Percentiles rank a stretch among this genome's conserved stretches.
Evolutionary conservation across 257 asterid genomes (phyloP).

Genomic region (Nicotiana benthamiana): DNA sequence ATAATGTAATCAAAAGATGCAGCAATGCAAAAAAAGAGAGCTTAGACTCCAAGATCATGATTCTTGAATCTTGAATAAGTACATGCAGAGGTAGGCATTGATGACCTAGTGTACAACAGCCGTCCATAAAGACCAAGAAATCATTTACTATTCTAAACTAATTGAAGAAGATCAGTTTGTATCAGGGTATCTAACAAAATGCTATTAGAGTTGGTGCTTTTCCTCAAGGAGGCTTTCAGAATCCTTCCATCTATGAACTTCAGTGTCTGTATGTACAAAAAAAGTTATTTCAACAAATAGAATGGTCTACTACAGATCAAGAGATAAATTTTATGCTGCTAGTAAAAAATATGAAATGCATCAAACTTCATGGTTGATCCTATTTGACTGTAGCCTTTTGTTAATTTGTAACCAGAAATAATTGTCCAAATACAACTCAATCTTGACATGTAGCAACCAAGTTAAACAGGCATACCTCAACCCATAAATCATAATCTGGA

Average conservation of each 20-base stretch:
- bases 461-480: conserved; percentile 13
- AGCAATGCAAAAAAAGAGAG: background rate
- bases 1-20: background rate
- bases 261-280: background rate
- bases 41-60: background rate
- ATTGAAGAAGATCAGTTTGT: background rate
- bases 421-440: background rate
- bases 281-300: background rate
- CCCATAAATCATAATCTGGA: conserved; percentile 51
- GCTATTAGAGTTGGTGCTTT: background rate
- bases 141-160: background rate
- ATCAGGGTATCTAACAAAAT: too few species aligned
- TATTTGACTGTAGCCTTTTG: background rate
- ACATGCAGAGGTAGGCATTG: background rate
- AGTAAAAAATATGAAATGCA: background rate
- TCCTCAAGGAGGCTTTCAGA: background rate
- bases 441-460: conserved; percentile 4
- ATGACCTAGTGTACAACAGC: background rate
- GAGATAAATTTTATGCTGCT: background rate
- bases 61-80: background rate
- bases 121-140: background rate
- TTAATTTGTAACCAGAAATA: background rate
- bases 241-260: conserved; percentile 3
- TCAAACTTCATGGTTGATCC: background rate
- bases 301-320: background rate